Evolutionary conservation across 179 eudicot genomes (phyloP), one percentile per base, ranked within the genome.

Genomic region (Heliamphora pulchella): DNA sequence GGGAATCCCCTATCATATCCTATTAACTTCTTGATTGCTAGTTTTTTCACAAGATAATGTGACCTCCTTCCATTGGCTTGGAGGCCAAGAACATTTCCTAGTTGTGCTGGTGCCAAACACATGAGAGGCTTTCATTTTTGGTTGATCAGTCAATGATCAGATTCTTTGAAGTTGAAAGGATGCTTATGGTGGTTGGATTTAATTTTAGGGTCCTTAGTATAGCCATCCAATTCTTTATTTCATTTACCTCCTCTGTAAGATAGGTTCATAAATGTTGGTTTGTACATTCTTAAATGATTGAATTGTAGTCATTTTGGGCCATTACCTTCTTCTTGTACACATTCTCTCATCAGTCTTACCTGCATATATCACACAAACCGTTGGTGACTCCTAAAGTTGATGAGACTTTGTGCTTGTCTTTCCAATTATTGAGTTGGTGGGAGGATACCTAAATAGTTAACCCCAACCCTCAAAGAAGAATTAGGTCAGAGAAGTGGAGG

Each of bases 151-250:
- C 63, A 50, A 22, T 14, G 14, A 22, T 6, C 63, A 14, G 64
- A 55, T 58, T 17, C 18, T 55, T 74, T 74, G 64, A 54, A 54
- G 6, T 74, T 15, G 47, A 74, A 54, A 54, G n/a, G 68, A 18
- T 74, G 22, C 55, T 54, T 50, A 50, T 50, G 75, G 58, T 47
- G 41, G 14, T 71, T 71, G 58, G 75, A 22, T n/a, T 71, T 48
- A 50, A n/a, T 8, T 4, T 13, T 58, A 48, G 2, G 14, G 9
- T 10, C 22, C 6, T 17, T 39, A 10, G 13, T 39, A 8, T 3
- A 31, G 31, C 31, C 31, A 31, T 6, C 51, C 51, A 2, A 8
- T 6, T 8, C 59, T 8, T 55, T 55, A 11, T 55, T 55, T 55
- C 59, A 6, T 55, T 55, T 8, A 55, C 14, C 14, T 11, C 2